Evolutionary conservation across 176 grass and related monocot species (phyloP), one percentile per base, ranked within the genome.

Genomic region (Cenchrus purpureus): DNA sequence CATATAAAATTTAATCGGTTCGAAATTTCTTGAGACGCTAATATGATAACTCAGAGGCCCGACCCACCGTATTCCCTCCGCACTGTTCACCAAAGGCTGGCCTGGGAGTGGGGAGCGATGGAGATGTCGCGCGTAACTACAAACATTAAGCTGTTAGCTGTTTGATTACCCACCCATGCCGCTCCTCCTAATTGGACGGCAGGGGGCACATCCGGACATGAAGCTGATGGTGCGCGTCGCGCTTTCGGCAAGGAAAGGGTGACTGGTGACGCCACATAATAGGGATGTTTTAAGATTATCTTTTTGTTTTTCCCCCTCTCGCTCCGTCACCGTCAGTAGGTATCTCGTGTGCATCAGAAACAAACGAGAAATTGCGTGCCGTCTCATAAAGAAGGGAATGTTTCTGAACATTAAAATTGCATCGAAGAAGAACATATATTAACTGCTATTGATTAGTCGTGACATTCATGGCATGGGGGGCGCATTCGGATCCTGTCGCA

Each of bases 201-300:
- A 29, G 44, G 52, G 44, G 52, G 44, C 65, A 60, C 81, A 20
- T 62, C 12, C 5, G 55, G n/a, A 25, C 55, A 85, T 25, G 52
- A 51, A 56, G 68, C 46, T 71, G 78, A 6, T 44, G 59, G 59
- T 61, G 87, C 45, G 71, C 87, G 10, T 49, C 28, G 72, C 31
- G 72, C 83, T 90, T 86, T 86, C 72, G 78, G 78, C 66, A 50
- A 65, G 83, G 7, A 71, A 61, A 86, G 46, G 10, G 54, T 43
- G 54, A 76, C 17, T 63, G 11, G 55, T 69, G 72, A 82, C 86
- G 42, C 5, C 79, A 37, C 37, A 59, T 4, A 28, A 46, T 54
- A 65, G 51, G 34, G 3, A 54, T 13, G 4, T 28, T 45, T 22
- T 3, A 12, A 25, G 8, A 20, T 25, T 59, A 13, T 62, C 7